Conservation (phyloP, 2,329 filamentous ascomycete species). For the Trichoderma simmonsii region DNA sequence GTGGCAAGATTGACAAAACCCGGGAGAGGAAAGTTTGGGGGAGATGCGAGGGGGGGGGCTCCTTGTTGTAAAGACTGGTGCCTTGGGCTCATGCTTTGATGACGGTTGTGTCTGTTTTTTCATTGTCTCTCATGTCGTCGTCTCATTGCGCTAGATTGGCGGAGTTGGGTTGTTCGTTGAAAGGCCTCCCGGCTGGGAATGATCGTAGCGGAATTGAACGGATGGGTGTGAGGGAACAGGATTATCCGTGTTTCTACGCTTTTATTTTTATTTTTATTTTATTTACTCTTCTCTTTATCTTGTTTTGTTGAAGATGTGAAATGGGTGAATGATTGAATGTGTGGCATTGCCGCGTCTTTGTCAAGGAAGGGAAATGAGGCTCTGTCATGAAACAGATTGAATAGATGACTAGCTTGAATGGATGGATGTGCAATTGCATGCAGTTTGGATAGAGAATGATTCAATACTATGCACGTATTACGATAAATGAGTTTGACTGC, state of each 20-base stretch:
- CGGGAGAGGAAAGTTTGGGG: neutral
- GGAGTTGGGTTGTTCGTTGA: constrained; percentile 27
- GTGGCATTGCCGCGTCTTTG: neutral
- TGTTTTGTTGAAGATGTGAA: neutral
- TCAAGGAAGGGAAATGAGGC: neutral
- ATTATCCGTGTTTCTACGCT: constrained; percentile 17
- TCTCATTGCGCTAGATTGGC: constrained; percentile 29
- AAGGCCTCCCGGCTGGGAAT: constrained; percentile 23
- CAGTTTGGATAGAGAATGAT: neutral
- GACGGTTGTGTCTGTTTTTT: constrained; percentile 21
- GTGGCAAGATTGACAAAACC: constrained; percentile 15
- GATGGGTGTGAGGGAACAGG: constrained; percentile 20
- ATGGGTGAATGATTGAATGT: neutral
- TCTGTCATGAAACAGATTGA: neutral
- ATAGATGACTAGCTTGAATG: neutral
- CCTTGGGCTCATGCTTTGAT: constrained; percentile 16
- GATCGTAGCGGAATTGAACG: constrained; percentile 24
- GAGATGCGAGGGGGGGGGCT: constrained; percentile 20
- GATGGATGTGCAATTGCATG: neutral
- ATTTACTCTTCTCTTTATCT: neutral
- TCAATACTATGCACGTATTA: neutral
- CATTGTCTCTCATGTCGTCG: constrained; percentile 24
- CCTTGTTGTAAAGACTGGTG: constrained; percentile 29
- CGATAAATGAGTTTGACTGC: neutral
- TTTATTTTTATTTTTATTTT: neutral